Conservation (phyloP, 2,329 filamentous ascomycete genomes). For the Diaporthe sp. region DNA sequence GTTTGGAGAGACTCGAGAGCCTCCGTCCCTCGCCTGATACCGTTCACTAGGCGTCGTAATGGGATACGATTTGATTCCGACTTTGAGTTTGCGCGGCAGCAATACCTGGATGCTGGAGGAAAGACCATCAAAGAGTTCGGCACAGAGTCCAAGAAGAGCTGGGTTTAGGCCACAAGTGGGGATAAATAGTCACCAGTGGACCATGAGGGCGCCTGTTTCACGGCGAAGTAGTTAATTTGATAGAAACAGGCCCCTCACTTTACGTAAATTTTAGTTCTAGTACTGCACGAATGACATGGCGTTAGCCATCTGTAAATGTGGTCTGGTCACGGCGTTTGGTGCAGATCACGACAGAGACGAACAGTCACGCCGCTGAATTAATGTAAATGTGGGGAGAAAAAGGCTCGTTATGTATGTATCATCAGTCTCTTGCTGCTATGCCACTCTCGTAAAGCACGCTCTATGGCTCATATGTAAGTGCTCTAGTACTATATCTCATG, state of each 20-base stretch:
- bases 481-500: not conserved
- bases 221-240: not conserved
- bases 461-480: not conserved
- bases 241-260: not conserved
- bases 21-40: not conserved
- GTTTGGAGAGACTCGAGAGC: not conserved
- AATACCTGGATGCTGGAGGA: constrained; percentile 15
- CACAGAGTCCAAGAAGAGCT: constrained; percentile 13
- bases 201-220: not conserved
- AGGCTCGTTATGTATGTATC: not conserved
- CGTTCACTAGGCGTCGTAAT: constrained; percentile 5
- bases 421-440: not conserved
- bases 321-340: not conserved
- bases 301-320: not conserved
- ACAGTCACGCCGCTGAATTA: not conserved
- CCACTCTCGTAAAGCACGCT: not conserved
- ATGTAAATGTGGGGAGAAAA: no score
- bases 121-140: constrained; percentile 7
- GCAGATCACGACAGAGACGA: no score
- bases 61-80: constrained; percentile 8
- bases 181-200: no score
- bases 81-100: constrained; percentile 28
- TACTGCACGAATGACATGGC: not conserved
- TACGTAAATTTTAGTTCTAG: not conserved
- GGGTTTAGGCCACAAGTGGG: not conserved